These are phyloP conservation scores for Ophiorrhiza pumila DNA, from an alignment of 257 asterid species.

Conservation along the genomic window DNA sequence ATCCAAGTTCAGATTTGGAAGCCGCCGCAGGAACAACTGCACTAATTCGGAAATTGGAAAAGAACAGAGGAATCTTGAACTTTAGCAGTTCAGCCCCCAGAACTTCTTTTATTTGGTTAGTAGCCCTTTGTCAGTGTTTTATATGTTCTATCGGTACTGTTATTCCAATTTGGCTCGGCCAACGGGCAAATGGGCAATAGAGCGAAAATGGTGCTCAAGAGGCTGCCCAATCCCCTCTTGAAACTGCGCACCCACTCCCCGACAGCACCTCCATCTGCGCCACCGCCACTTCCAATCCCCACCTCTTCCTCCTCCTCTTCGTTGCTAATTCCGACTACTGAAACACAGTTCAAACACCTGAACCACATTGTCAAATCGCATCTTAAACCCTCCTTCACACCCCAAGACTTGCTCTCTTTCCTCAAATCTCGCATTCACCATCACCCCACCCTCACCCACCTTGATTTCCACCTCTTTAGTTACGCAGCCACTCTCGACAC, in stretches of 20 bases:
- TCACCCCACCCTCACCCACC: constrained; percentile 75
- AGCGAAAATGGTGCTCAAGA: constrained; percentile 22
- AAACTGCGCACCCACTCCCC: constrained; percentile 17
- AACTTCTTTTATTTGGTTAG: background rate
- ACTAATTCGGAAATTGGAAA: background rate
- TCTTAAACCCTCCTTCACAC: constrained; percentile 51
- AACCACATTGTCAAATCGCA: constrained; percentile 48
- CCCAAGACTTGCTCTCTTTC: constrained; percentile 62
- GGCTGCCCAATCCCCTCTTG: constrained; percentile 21
- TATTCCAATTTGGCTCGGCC: background rate
- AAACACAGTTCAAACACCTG: constrained; percentile 35
- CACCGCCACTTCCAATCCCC: constrained; percentile 28
- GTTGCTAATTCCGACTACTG: constrained; percentile 36
- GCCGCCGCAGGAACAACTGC: background rate
- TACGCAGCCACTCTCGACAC: constrained; percentile 77
- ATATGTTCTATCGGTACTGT: background rate
- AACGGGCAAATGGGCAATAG: background rate
- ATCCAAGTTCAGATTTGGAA: background rate
- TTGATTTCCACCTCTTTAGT: constrained; percentile 84
- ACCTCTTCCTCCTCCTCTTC: constrained; percentile 37
- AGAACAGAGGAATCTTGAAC: background rate
- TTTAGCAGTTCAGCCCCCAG: background rate
- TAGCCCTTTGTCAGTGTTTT: background rate
- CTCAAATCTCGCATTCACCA: constrained; percentile 61
- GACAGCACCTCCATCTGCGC: constrained; percentile 29